Base-by-base conservation (phyloP, 352 stramenopile genomes). In the Phytophthora constricta region DNA sequence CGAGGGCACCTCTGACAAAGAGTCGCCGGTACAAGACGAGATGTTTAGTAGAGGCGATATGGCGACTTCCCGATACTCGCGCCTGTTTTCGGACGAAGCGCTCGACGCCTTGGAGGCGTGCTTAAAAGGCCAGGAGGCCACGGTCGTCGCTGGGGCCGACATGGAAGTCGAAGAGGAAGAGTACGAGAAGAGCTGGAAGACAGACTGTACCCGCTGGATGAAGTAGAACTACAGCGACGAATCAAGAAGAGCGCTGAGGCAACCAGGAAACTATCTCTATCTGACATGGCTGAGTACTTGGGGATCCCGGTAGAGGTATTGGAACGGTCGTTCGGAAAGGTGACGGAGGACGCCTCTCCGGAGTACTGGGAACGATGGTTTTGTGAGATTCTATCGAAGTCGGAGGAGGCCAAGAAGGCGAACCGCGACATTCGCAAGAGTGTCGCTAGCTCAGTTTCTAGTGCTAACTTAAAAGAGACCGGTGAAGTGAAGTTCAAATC, bases 121-220 rank as follows among this genome's bases (percentile, higher is more conserved):
- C 27, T 17, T 3, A 1, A 26, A 26, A 1, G 50, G 50, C 10
- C 31, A 47, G 22, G 50, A 57, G 16, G 31, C 19, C 9, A 19
- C 50, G 13, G 50, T 34, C 9, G n/a, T 57, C 0, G 50, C 27
- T 31, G 41, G 53, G 3, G 19, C 7, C 1, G 41, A 61, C 14
- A 13, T 49, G 5, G 27, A 19, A 2, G 41, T 11, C 1, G 41
- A 60, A 22, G 8, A 27, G 1, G 39, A 60, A 22, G 53, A 51
- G 27, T 60, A 51, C 14, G 39, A 34, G 14, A 60, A 17, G 55
- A 62, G 13, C 22, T 47, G 19, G 55, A 54, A 14, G 55, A 62
- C 17, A 41, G 55, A 0, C 9, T 62, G 28, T 54, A 37, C 42
- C 43, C 55, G 8, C 42, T 28, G 5, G 43, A 54, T n/a, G 43